A percentile compares a stretch with the other conserved stretches of the same genome.
Evolutionary conservation across 805 yeast species (phyloP).

Genomic region (Candida silvicultrix): DNA sequence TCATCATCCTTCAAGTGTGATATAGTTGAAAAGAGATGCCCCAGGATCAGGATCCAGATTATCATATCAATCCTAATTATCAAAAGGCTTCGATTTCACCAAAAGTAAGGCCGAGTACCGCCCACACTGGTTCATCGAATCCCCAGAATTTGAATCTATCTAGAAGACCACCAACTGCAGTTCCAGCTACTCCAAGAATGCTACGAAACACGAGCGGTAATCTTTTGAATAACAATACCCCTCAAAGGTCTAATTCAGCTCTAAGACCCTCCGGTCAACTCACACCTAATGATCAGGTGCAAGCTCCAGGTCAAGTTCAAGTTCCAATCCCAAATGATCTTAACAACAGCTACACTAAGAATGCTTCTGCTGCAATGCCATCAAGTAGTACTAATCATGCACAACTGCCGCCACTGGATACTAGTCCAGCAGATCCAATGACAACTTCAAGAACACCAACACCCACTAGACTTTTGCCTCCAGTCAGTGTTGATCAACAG

Average conservation of each 20-base stretch:
- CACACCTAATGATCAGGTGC: background rate
- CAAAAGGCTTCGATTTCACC: slow-evolving; percentile 17
- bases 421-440: background rate
- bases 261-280: background rate
- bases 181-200: slow-evolving; percentile 70
- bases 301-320: slow-evolving; percentile 6
- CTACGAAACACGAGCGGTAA: slow-evolving; percentile 46
- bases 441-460: background rate
- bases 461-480: slow-evolving; percentile 12
- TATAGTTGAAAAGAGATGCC: background rate
- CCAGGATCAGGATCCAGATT: slow-evolving; percentile 9
- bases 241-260: background rate
- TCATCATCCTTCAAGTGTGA: no score
- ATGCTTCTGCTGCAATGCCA: background rate
- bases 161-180: slow-evolving; percentile 20
- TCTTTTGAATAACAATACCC: background rate
- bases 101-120: slow-evolving; percentile 16
- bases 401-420: slow-evolving; percentile 8
- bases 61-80: slow-evolving; percentile 19
- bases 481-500: slow-evolving; percentile 13
- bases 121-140: slow-evolving; percentile 1
- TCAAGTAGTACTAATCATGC: no score
- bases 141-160: background rate
- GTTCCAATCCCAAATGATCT: slow-evolving; percentile 1
- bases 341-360: background rate